Conservation (phyloP, 2,329 filamentous ascomycete genomes). For the Fusarium sp. region DNA sequence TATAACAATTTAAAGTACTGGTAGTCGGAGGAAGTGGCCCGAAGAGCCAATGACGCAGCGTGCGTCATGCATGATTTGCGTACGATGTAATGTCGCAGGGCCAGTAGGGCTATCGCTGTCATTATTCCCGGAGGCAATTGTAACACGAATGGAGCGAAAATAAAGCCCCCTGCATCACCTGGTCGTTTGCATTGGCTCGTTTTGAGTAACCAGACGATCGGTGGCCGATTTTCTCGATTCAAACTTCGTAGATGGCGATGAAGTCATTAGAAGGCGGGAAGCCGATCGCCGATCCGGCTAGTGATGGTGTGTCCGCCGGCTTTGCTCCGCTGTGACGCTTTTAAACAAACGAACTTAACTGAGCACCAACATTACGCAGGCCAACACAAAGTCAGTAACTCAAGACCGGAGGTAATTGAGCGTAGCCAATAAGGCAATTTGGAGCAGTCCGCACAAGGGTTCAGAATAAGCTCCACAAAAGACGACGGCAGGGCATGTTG, state of each 20-base stretch:
- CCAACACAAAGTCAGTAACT: background rate
- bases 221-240: conserved; percentile 41
- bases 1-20: conserved; percentile 21
- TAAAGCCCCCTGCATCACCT: conserved; percentile 21
- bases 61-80: conserved; percentile 47
- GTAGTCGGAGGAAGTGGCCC: conserved; percentile 43
- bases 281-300: conserved; percentile 40
- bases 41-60: conserved; percentile 44
- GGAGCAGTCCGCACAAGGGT: background rate
- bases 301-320: conserved; percentile 26
- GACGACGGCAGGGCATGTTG: background rate
- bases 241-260: conserved; percentile 34
- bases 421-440: background rate
- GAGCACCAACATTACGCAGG: conserved; percentile 1
- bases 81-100: conserved; percentile 21
- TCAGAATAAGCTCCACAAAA: background rate
- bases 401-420: conserved; percentile 3
- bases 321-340: conserved; percentile 39
- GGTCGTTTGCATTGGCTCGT: conserved; percentile 12
- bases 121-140: conserved; percentile 29
- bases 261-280: conserved; percentile 42
- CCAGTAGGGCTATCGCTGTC: conserved; percentile 26
- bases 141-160: conserved; percentile 14
- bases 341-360: background rate
- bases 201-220: conserved; percentile 29